A percentile compares a stretch with the other conserved stretches of the same genome.
Conservation (phyloP, 768 basidiomycete species). For the Suillus tomentosus region DNA sequence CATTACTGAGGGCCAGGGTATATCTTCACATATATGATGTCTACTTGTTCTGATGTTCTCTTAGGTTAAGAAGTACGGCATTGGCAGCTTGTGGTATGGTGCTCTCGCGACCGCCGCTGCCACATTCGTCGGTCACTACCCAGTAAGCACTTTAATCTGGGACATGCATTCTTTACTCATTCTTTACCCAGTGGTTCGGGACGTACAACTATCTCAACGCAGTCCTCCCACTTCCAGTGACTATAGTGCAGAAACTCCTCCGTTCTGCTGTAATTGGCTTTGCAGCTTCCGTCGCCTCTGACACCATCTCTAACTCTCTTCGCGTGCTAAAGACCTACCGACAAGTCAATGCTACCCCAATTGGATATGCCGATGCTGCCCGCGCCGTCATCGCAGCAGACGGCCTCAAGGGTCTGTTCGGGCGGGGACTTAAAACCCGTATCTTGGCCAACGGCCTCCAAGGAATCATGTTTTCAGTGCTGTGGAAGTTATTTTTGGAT, state of each 20-base stretch:
- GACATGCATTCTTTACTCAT: not conserved
- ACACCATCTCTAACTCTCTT: conserved; percentile 84
- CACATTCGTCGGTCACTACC: conserved; percentile 92
- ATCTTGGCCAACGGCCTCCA: conserved; percentile 91
- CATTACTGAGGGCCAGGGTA: conserved; percentile 68
- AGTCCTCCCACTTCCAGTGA: conserved; percentile 58
- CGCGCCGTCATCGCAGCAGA: conserved; percentile 73
- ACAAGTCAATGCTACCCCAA: conserved; percentile 81
- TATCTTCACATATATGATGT: conserved; percentile 17
- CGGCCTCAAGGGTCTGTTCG: conserved; percentile 79
- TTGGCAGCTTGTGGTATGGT: conserved; percentile 85
- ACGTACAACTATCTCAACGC: conserved; percentile 82
- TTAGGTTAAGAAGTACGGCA: conserved; percentile 73
- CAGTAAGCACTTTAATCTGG: conserved; percentile 45
- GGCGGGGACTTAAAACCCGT: conserved; percentile 87
- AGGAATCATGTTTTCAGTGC: conserved; percentile 85
- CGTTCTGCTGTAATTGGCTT: conserved; percentile 94
- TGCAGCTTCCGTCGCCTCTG: conserved; percentile 80
- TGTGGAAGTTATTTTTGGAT: conserved; percentile 92
- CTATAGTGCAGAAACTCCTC: conserved; percentile 55
- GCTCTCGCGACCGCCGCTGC: conserved; percentile 91
- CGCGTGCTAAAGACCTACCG: conserved; percentile 95
- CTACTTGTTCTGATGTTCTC: conserved; percentile 4
- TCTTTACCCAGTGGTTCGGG: conserved; percentile 65
- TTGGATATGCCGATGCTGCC: conserved; percentile 81